Base-by-base conservation (phyloP, 78 protist genomes). In the Dictyostelium firmibasis region DNA sequence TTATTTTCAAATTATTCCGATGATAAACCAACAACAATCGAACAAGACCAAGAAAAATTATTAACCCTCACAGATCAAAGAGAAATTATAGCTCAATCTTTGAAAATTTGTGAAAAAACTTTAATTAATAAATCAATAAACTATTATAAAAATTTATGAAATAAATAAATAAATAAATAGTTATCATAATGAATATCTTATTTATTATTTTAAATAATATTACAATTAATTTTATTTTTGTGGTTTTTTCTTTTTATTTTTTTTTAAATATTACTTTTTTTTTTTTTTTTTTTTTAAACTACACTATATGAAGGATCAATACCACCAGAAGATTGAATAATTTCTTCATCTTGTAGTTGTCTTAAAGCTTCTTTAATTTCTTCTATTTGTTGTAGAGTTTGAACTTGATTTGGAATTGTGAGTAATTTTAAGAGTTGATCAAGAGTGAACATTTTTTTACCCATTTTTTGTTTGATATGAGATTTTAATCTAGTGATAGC, bases 261-360 rank as follows among this genome's bases (percentile, higher is more conserved):
- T 38, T 43, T n/a, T n/a, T n/a, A n/a, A n/a, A n/a, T n/a, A n/a
- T n/a, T n/a, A n/a, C n/a, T n/a, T n/a, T 41, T 77, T 41, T 41
- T 10, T 77, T 41, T 41, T 77, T 16, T 72, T 31, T 72, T 31
- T 69, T 0, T 6, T 72, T 35, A 29, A 33, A 31, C 9, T 13
- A 72, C 43, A 13, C n/a, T 13, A 72, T 72, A 72, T 33, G 16
- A 13, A 1, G 79, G 44, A 33, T 72, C 36, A 72, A 72, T 33
- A 33, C 79, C 79, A 33, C 79, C 79, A 33, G 79, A 31, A 29
- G 79, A 72, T 5, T 16, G 16, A 29, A 72, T 31, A 72, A 31
- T 18, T 72, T 72, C 83, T 41, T 77, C 83, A 43, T 25, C 62
- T 77, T 77, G 64, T n/a, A 77, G 11, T 77, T 77, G 83, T 77